Conservation (phyloP, 1,284 basidiomycete genomes). For the Ceratobasidium sp. region DNA sequence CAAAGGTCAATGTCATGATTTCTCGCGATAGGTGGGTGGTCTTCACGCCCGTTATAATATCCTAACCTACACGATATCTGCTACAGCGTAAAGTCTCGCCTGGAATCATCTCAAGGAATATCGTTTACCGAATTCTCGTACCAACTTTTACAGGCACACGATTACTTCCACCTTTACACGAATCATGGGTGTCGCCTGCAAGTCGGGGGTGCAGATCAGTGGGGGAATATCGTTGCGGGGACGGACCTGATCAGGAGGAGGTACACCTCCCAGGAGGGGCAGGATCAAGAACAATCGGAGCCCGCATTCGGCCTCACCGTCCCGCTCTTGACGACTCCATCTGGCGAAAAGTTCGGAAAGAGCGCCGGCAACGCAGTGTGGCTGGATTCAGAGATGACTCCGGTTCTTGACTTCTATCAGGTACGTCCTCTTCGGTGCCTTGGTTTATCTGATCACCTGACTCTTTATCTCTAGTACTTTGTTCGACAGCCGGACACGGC, state of each 20-base stretch:
- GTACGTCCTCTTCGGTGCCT: constrained; percentile 57
- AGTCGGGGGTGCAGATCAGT: constrained; percentile 95
- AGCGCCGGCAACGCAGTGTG: constrained; percentile 95
- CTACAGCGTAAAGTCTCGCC: constrained; percentile 79
- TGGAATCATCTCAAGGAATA: constrained; percentile 77
- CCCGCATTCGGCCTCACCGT: too few relatives aligned
- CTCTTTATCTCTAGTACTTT: constrained; percentile 74
- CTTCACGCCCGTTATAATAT: neutral
- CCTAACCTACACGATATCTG: neutral
- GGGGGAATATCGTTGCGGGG: constrained; percentile 96
- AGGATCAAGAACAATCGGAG: constrained; percentile 42
- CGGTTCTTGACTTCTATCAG: constrained; percentile 90
- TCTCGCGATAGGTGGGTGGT: constrained; percentile 78
- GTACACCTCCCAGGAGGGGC: constrained; percentile 35
- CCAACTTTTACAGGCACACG: constrained; percentile 95
- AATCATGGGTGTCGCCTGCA: constrained; percentile 80
- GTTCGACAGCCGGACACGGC: constrained; percentile 80
- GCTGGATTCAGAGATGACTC: constrained; percentile 77
- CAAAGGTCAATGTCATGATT: constrained; percentile 88
- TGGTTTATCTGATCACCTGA: neutral
- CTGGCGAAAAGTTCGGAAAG: constrained; percentile 99
- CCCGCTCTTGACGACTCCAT: too few relatives aligned
- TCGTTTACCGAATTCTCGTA: constrained; percentile 98
- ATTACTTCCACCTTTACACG: constrained; percentile 82
- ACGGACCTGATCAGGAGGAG: constrained; percentile 79